Base-by-base conservation (phyloP, 805 yeast species). In the Pichia paraexigua region DNA sequence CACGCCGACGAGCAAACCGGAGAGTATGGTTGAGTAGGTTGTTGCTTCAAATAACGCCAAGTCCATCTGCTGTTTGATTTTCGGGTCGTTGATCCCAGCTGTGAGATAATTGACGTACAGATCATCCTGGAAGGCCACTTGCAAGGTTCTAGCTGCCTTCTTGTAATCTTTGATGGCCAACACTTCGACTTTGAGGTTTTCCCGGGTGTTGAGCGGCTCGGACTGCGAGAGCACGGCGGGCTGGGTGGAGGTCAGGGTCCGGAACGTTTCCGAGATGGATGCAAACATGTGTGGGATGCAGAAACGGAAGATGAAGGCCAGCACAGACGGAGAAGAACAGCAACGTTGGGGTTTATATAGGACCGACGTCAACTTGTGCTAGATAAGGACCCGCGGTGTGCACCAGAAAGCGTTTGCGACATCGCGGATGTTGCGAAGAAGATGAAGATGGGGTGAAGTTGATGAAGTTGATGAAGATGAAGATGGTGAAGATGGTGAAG, bases 41-140 rank as follows among this genome's bases (percentile, higher is more conserved):
- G 77, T 67, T 48, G 73, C 75, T 60, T 80, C 85, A 58, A 76
- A 80, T 47, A 78, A 69, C 2, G 81, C 74, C 51, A 70, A 63
- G 64, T 77, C 74, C 67, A 75, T 63, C 60, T 71, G 68, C 53
- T 69, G 61, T 63, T 70, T 77, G 54, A 63, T 56, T 30, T 58
- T 59, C 20, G 61, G 64, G 50, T 65, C 67, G 43, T 60, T 62
- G 51, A 69, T 72, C 45, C 66, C 72, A 11, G 75, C 70, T 49
- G 74, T 78, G 53, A 75, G 70, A 56, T 78, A 79, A 55, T 72
- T 71, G 52, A 77, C 73, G 57, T 78, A 78, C 30, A 78, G 73
- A 62, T 80, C 85, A 48, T 76, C 74, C 56, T 72, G 75, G 60
- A 80, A 80, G 5, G 82, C 78, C 49, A 76, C 65, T 49, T 72